phyloP scores from a whole-genome alignment of 805 yeast genomes.

The Candida ulmi region DNA sequence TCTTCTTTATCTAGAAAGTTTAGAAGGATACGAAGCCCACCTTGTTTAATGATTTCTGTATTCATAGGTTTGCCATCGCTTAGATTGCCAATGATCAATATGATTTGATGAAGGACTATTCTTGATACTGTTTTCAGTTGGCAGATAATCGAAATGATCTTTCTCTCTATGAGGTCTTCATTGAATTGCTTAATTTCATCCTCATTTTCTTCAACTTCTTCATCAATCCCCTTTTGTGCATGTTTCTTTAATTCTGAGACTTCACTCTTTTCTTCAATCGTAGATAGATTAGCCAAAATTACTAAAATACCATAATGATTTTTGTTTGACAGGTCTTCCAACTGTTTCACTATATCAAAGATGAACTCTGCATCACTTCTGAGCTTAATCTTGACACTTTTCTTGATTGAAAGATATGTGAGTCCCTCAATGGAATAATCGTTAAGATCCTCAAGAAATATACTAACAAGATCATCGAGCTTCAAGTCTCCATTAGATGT shows the following conservation, averaged over 20 bases:
- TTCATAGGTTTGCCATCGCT: slow-evolving; percentile 18
- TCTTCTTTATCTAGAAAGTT: slow-evolving; percentile 9
- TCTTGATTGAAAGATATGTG: slow-evolving; percentile 42
- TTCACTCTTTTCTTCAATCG: slow-evolving; percentile 20
- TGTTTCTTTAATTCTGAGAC: slow-evolving; percentile 26
- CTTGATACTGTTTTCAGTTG: slow-evolving; percentile 13
- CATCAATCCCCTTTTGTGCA: slow-evolving; percentile 24
- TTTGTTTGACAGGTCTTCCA: slow-evolving; percentile 12
- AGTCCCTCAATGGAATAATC: slow-evolving; percentile 38
- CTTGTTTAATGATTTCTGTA: slow-evolving; percentile 38
- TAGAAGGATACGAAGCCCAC: slow-evolving; percentile 35
- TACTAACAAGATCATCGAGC: slow-evolving; percentile 27
- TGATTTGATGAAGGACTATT: slow-evolving; percentile 21
- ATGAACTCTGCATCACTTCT: slow-evolving; percentile 33
- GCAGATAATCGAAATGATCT: slow-evolving; percentile 10
- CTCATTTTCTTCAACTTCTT: slow-evolving; percentile 8
- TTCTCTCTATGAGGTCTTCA: slow-evolving; percentile 19
- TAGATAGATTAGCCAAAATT: slow-evolving; percentile 28
- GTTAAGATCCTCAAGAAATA: slow-evolving; percentile 18
- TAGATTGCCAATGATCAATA: slow-evolving; percentile 27
- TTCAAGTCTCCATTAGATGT: slow-evolving; percentile 28
- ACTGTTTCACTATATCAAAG: slow-evolving; percentile 23
- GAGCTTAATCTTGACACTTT: slow-evolving; percentile 29
- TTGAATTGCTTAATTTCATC: slow-evolving; percentile 13
- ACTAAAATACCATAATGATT: slow-evolving; percentile 28